Percentiles rank a stretch among this genome's conserved stretches.
Evolutionary conservation across 768 basidiomycete species (phyloP).

Genomic region (Amanita pseudoporphyria): DNA sequence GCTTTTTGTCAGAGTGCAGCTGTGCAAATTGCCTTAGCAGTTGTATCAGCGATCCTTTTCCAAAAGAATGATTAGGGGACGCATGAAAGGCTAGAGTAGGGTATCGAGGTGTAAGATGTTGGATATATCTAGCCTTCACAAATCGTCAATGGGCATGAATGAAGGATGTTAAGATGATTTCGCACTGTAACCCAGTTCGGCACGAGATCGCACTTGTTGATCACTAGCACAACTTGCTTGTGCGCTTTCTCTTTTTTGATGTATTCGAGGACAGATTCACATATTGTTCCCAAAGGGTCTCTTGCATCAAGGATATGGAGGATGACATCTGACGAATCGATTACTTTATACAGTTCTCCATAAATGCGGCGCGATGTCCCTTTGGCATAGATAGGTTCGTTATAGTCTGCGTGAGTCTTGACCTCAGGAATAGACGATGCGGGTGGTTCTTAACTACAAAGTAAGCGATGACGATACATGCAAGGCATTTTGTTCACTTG

Average conservation of each 20-base stretch:
- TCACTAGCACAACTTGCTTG: slow-evolving; percentile 92
- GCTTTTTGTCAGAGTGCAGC: slow-evolving; percentile 97
- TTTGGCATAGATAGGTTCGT: slow-evolving; percentile 90
- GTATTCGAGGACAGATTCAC: slow-evolving; percentile 88
- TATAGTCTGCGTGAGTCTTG: slow-evolving; percentile 66
- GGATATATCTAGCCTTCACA: slow-evolving; percentile 83
- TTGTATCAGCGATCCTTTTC: slow-evolving; percentile 97
- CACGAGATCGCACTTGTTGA: slow-evolving; percentile 98
- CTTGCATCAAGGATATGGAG: slow-evolving; percentile 93
- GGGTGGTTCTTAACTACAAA: slow-evolving; percentile 28
- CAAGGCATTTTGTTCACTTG: slow-evolving; percentile 15
- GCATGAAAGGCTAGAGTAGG: slow-evolving; percentile 99
- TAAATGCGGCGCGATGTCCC: slow-evolving; percentile 95
- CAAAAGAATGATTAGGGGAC: slow-evolving; percentile 97
- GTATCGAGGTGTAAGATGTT: slow-evolving; percentile 88
- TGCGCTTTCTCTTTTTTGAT: slow-evolving; percentile 94
- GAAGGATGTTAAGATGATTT: background rate
- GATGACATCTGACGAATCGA: slow-evolving; percentile 96
- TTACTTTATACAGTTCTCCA: slow-evolving; percentile 97
- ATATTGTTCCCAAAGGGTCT: slow-evolving; percentile 92
- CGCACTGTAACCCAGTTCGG: slow-evolving; percentile 97
- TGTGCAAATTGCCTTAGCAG: slow-evolving; percentile 94
- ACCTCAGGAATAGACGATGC: slow-evolving; percentile 40
- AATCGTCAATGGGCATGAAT: slow-evolving; percentile 4
- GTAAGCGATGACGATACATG: background rate